Evolutionary conservation across 768 basidiomycete genomes (phyloP).

Genomic region (Rhodocollybia butyracea): DNA sequence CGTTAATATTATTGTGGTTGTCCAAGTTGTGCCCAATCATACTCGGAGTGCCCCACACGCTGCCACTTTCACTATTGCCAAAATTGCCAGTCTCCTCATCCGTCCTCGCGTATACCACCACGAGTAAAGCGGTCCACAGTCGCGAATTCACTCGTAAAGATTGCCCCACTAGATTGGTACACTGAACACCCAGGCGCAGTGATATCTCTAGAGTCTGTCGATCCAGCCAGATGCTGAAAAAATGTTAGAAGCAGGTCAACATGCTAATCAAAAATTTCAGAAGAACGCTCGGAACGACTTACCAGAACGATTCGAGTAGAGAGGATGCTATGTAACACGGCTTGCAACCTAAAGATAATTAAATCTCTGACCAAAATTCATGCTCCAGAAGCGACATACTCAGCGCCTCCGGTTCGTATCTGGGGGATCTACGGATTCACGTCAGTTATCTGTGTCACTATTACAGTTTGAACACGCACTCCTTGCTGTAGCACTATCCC

Average conservation of each 20-base stretch:
- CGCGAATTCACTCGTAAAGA: constrained; percentile 2
- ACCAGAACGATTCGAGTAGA: constrained; percentile 18
- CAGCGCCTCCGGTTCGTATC: constrained; percentile 14
- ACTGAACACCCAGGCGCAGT: constrained; percentile 5
- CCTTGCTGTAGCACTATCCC: constrained; percentile 13
- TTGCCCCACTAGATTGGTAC: neutral
- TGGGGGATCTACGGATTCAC: constrained; percentile 8
- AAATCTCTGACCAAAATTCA: neutral
- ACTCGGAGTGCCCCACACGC: too few species aligned
- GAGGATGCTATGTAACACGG: constrained; percentile 18
- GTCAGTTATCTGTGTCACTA: neutral
- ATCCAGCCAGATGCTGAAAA: constrained; percentile 2
- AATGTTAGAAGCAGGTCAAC: neutral
- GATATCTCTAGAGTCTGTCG: constrained; percentile 2
- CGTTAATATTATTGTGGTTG: too few species aligned
- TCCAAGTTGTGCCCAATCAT: too few species aligned
- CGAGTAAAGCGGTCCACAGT: neutral
- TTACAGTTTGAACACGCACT: constrained; percentile 3
- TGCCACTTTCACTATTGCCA: too few species aligned
- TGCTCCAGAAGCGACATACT: constrained; percentile 8
- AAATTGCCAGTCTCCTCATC: neutral
- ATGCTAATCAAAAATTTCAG: neutral
- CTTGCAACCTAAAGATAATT: constrained; percentile 12
- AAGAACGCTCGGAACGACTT: neutral
- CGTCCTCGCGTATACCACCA: neutral